Evolutionary conservation across 768 basidiomycete genomes (phyloP), one percentile per base, ranked within the genome.

Genomic region (Leccinum arenicola): DNA sequence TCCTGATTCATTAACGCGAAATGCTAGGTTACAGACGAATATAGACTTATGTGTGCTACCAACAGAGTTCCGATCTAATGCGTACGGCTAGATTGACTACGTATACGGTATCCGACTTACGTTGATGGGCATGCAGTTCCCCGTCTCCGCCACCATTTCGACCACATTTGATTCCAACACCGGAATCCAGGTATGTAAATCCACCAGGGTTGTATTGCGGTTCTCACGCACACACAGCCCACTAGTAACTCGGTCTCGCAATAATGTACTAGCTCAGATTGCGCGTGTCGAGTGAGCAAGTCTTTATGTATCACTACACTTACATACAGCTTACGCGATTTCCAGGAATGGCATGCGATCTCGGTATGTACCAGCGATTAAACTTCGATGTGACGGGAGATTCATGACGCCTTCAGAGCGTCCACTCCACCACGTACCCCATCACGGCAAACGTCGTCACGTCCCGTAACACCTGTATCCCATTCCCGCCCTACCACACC

Each of bases 181-280:
- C 72, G 23, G 72, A 73, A n/a, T 47, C 73, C 9, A 73, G 72
- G 72, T 74, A 55, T 52, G 63, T 29, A 14, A 17, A 40, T 12
- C 19, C 14, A 10, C 19, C 19, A 17, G 6, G 27, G 38, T 21
- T 27, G 17, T 25, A 17, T 23, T 54, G 15, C 27, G 17, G 11
- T 55, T 57, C 68, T 64, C 52, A 68, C 38, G 6, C 23, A 38
- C 31, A 33, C 51, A 50, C 47, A 71, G 70, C 55, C 70, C 70
- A 7, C 61, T 73, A 19, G 48, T 62, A 54, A 51, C 50, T 23
- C 66, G 65, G 27, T 57, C 60, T 63, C 69, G 58, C 55, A 62
- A 43, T 49, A 66, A 50, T 55, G 12, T 31, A 14, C 25, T 56
- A 15, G 50, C 59, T 29, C 61, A 61, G 47, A 21, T n/a, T 29